phyloP scores from a whole-genome alignment of 306 rosid species.

The Cucurbita ficifolia region DNA sequence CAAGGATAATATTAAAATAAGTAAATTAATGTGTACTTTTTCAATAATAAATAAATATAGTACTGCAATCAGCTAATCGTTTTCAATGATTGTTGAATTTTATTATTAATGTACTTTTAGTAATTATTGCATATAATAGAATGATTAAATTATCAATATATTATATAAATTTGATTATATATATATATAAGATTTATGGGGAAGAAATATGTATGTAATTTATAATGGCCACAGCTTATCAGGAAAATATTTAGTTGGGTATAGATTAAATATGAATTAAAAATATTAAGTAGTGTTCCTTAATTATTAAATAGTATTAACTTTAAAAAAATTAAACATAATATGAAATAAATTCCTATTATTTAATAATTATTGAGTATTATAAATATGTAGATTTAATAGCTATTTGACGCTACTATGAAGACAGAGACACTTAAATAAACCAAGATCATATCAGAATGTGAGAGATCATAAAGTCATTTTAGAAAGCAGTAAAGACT shows the following conservation, averaged over 20 bases:
- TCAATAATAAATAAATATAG: neutral
- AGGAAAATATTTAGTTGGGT: too few relatives aligned
- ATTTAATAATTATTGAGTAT: neutral
- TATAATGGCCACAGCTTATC: too few relatives aligned
- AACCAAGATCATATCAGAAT: too few relatives aligned
- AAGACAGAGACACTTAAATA: too few relatives aligned
- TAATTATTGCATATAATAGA: too few relatives aligned
- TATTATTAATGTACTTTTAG: neutral
- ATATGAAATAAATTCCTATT: neutral
- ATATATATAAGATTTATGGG: too few relatives aligned
- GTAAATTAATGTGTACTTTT: neutral
- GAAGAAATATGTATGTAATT: too few relatives aligned
- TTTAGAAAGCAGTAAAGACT: too few relatives aligned
- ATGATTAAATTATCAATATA: neutral
- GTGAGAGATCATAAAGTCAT: too few relatives aligned
- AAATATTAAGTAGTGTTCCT: neutral
- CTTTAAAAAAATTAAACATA: neutral
- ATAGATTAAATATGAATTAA: too few relatives aligned
- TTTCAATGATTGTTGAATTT: neutral
- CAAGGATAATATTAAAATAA: neutral
- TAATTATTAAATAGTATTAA: neutral
- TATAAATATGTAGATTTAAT: neutral
- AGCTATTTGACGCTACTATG: too few relatives aligned
- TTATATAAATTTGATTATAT: too few relatives aligned
- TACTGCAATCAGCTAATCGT: neutral